A percentile compares a stretch with the other conserved stretches of the same genome.
These are phyloP conservation scores for Miamiensis avidus DNA, from an alignment of 169 alveolate genomes.

Conservation along the genomic window DNA sequence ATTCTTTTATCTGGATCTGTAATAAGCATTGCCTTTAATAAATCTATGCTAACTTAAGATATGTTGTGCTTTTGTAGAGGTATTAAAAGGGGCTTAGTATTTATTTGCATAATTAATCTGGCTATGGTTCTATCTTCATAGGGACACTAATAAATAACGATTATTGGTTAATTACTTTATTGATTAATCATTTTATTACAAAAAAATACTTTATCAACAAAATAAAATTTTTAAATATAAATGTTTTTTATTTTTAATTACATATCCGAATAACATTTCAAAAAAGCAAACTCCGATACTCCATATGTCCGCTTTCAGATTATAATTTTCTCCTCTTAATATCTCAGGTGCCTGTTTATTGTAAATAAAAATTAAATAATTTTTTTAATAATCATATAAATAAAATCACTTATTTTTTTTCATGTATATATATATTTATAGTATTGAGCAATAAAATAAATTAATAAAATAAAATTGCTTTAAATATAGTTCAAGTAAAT, in stretches of 20 bases:
- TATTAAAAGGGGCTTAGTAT: constrained; percentile 38
- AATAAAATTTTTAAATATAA: too few species aligned
- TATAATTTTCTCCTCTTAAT: constrained; percentile 62
- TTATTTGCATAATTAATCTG: constrained; percentile 50
- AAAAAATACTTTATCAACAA: too few species aligned
- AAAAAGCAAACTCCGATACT: constrained; percentile 74
- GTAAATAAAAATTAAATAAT: too few species aligned
- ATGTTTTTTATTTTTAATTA: too few species aligned
- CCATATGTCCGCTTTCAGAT: constrained; percentile 83
- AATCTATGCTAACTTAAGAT: constrained; percentile 24
- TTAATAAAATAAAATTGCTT: too few species aligned
- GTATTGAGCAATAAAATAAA: too few species aligned
- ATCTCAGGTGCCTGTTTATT: constrained; percentile 66
- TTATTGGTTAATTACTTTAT: too few species aligned
- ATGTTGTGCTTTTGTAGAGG: constrained; percentile 33
- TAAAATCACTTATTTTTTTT: too few species aligned
- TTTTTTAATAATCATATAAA: too few species aligned
- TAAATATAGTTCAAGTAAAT: too few species aligned
- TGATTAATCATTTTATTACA: too few species aligned
- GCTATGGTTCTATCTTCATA: constrained; percentile 58
- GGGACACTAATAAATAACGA: constrained; percentile 45
- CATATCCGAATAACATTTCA: constrained; percentile 53
- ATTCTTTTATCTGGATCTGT: constrained; percentile 45
- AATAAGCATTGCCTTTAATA: constrained; percentile 27
- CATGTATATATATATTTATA: too few species aligned